A percentile compares a stretch with the other conserved stretches of the same genome.
Evolutionary conservation across 1,139 yeast genomes (phyloP).

Genomic region (Pichia sp.): DNA sequence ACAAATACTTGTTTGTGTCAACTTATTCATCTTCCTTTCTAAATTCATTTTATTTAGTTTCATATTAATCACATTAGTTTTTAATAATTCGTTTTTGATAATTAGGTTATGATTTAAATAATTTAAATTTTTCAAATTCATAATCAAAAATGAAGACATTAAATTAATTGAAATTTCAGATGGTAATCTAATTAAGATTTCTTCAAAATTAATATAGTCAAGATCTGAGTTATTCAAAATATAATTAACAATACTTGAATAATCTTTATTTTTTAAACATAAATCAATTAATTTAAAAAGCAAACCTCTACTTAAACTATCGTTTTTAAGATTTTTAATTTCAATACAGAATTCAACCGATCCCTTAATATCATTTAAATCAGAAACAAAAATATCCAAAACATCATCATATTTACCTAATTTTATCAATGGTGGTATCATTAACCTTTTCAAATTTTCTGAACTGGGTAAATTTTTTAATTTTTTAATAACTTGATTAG

Average conservation of each 20-base stretch:
- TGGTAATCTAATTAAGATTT: constrained; percentile 50
- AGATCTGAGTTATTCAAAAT: constrained; percentile 38
- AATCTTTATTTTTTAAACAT: constrained; percentile 15
- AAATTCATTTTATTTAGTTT: constrained; percentile 28
- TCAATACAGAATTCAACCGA: constrained; percentile 55
- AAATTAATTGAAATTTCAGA: constrained; percentile 39
- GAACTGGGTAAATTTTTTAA: constrained; percentile 13
- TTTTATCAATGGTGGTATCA: constrained; percentile 54
- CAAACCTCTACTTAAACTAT: constrained; percentile 14
- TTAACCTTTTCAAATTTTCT: constrained; percentile 32
- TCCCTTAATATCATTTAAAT: constrained; percentile 48
- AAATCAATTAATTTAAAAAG: constrained; percentile 21
- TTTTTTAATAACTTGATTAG: constrained; percentile 29
- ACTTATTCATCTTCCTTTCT: constrained; percentile 34
- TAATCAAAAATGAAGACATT: constrained; percentile 40
- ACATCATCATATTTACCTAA: constrained; percentile 62
- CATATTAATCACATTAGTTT: constrained; percentile 28
- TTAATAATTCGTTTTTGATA: constrained; percentile 32
- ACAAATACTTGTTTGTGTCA: constrained; percentile 44
- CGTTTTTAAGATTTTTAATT: constrained; percentile 14
- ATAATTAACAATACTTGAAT: constrained; percentile 12
- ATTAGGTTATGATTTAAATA: constrained; percentile 24
- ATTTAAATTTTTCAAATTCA: constrained; percentile 39
- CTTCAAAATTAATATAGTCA: constrained; percentile 43
- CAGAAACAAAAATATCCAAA: constrained; percentile 54